Percentiles rank a stretch among this genome's conserved stretches.
Conservation (phyloP, 768 basidiomycete species). For the Tricholoma furcatifolium region DNA sequence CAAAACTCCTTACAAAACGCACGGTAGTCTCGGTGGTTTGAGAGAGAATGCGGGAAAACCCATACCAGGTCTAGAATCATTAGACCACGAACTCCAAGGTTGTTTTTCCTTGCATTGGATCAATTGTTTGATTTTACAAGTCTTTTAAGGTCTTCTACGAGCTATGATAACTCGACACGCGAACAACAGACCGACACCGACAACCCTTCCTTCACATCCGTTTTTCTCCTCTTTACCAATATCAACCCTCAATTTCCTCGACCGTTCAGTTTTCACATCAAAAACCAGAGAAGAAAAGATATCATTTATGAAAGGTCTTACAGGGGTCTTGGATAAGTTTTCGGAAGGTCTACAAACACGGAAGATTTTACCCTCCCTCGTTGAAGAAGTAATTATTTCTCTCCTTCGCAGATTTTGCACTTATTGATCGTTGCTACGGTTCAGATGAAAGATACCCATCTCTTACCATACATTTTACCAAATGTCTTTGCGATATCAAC, state of each 20-base stretch:
- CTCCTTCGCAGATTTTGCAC: neutral
- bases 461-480: conserved; percentile 93
- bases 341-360: conserved; percentile 82
- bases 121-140: conserved; percentile 9
- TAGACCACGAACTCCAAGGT: conserved; percentile 79
- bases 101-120: neutral
- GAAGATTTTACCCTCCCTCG: conserved; percentile 87
- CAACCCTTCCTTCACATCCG: conserved; percentile 76
- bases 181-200: conserved; percentile 70
- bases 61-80: conserved; percentile 56
- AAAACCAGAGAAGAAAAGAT: conserved; percentile 96
- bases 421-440: neutral
- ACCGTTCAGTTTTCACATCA: conserved; percentile 91
- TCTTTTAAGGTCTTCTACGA: conserved; percentile 65
- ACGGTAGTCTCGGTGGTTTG: conserved; percentile 67
- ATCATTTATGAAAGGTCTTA: conserved; percentile 90
- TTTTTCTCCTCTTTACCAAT: conserved; percentile 97
- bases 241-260: conserved; percentile 93
- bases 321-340: conserved; percentile 78
- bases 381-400: conserved; percentile 74
- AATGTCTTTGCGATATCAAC: conserved; percentile 91
- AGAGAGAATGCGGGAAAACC: conserved; percentile 70
- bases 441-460: conserved; percentile 91
- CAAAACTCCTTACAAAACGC: conserved; percentile 83
- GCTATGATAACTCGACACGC: conserved; percentile 81